Base-by-base conservation (phyloP, 768 basidiomycete genomes). In the Mycena galericulata region DNA sequence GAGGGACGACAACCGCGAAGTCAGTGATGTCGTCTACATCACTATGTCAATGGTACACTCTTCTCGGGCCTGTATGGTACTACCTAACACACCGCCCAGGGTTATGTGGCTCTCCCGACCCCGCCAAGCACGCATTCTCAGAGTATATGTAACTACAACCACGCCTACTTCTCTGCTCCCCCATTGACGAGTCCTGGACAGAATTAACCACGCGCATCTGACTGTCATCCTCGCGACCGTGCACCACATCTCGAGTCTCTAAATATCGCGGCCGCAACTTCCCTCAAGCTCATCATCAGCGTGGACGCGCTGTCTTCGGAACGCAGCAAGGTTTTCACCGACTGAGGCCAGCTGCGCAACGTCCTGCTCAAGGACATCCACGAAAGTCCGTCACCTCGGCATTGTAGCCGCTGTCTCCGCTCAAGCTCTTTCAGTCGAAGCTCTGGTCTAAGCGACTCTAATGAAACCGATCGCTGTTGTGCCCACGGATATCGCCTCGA, bases 141-240 rank as follows among this genome's bases (percentile, higher is more conserved):
- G 93, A 92, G 81, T 93, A 90, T 77, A 92, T 94, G 93, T 94
- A 85, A 75, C 77, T 29, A 26, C 6, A 63, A n/a, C 14, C 29
- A 53, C 30, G 26, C 38, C 67, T 34, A n/a, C 34, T 7, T 26
- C 68, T 56, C 56, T 43, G 27, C n/a, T 30, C 54, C 27, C n/a
- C 22, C 34, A 38, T 29, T 55, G n/a, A 55, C n/a, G 32, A 57
- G 4, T 22, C 58, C 5, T n/a, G 18, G 38, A 43, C 60, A 97
- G 95, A 62, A 90, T 94, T 75, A 92, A 94, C 76, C 97, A 98
- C 75, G 87, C 96, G 46, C 87, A 93, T 65, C 78, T 95, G n/a
- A 86, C 94, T 12, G 84, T 97, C 59, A 79, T 96, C 62, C 96
- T 98, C 75, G 84, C 91, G 17, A 89, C 92, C 4, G 76, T 86